These are phyloP conservation scores for Capsicum chinense DNA, from an alignment of 257 asterid genomes.

Conservation along the genomic window DNA sequence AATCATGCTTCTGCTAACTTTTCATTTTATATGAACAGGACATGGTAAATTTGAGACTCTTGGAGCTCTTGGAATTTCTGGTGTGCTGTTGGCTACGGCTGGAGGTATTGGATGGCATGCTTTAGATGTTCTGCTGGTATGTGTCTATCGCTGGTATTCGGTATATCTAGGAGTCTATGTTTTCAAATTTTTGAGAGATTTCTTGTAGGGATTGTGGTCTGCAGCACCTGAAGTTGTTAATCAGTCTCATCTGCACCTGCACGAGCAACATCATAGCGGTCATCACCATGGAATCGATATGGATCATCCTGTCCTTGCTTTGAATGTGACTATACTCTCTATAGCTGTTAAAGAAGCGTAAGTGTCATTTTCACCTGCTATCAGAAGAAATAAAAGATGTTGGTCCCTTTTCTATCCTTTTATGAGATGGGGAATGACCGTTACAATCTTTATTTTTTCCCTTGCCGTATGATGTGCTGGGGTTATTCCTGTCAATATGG, in stretches of 20 bases:
- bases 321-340: slow-evolving; percentile 76
- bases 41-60: slow-evolving; percentile 97
- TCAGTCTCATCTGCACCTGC: slow-evolving; percentile 55
- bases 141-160: neutral
- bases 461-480: neutral
- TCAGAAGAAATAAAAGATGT: slow-evolving; percentile 11
- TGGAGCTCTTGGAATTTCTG: slow-evolving; percentile 95
- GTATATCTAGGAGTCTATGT: slow-evolving; percentile 4
- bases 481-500: neutral
- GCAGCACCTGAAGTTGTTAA: slow-evolving; percentile 69
- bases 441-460: neutral
- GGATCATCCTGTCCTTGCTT: slow-evolving; percentile 89
- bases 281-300: slow-evolving; percentile 87
- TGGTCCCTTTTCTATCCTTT: slow-evolving; percentile 21
- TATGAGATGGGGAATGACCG: neutral
- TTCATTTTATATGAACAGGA: slow-evolving; percentile 54
- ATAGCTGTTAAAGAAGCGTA: slow-evolving; percentile 97
- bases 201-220: slow-evolving; percentile 62
- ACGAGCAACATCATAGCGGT: slow-evolving; percentile 56
- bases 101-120: slow-evolving; percentile 99
- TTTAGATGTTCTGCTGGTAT: slow-evolving; percentile 70
- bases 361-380: slow-evolving; percentile 31
- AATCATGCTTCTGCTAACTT: slow-evolving; percentile 33
- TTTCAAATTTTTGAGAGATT: slow-evolving; percentile 26
- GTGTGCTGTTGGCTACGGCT: slow-evolving; percentile 83